phyloP scores from a whole-genome alignment of 176 grass and related monocot species.

The Phyllostachys edulis region DNA sequence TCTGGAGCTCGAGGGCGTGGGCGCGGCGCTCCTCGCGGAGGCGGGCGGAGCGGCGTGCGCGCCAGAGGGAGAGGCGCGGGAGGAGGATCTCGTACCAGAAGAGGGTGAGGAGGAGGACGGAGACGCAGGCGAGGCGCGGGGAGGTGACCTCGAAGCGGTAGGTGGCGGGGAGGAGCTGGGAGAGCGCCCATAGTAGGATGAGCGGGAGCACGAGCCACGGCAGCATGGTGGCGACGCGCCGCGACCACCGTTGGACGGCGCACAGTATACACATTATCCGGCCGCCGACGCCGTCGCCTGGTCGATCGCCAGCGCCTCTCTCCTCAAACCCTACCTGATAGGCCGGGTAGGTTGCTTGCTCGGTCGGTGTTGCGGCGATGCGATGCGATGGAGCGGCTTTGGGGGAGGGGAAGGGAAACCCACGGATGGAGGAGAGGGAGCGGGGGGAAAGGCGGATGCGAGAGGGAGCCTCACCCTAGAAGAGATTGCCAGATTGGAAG shows the following conservation, averaged over 20 bases:
- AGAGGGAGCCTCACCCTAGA: constrained; percentile 17
- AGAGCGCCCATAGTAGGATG: constrained; percentile 77
- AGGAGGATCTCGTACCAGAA: constrained; percentile 98
- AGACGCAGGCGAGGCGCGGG: constrained; percentile 83
- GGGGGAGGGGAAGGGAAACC: constrained; percentile 20
- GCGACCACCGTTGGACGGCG: constrained; percentile 96
- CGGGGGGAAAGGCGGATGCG: neutral
- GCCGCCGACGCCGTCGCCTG: constrained; percentile 20
- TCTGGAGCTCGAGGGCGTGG: constrained; percentile 72
- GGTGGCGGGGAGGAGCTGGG: constrained; percentile 76
- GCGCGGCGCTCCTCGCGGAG: constrained; percentile 69
- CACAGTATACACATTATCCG: constrained; percentile 98
- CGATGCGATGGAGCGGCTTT: constrained; percentile 23
- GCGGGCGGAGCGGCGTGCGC: constrained; percentile 69
- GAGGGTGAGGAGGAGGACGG: constrained; percentile 90
- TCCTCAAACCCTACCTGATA: neutral
- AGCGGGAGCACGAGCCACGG: constrained; percentile 90
- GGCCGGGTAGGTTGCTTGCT: constrained; percentile 24
- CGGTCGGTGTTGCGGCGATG: neutral
- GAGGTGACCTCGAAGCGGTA: constrained; percentile 96
- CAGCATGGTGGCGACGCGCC: constrained; percentile 84
- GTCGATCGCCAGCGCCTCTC: constrained; percentile 48
- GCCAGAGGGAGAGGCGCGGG: constrained; percentile 75
- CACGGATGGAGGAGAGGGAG: constrained; percentile 30
- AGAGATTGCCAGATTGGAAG: constrained; percentile 13